Base-by-base conservation (phyloP, 495 filamentous ascomycete genomes). In the Aspergillus bridgeri region DNA sequence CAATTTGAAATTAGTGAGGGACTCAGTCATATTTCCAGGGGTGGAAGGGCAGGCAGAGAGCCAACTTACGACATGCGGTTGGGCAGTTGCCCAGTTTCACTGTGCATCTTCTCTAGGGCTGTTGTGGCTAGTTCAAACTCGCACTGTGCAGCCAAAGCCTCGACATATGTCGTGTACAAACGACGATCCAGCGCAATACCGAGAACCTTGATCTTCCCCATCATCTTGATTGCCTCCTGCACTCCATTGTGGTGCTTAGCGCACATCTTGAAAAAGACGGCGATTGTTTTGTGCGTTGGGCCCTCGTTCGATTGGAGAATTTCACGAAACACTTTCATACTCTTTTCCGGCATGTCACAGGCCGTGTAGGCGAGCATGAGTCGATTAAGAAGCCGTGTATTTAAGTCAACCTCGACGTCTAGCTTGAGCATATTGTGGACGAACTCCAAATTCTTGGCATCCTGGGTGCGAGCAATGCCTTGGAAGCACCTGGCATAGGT, bases 381-480 rank as follows among this genome's bases (percentile, higher is more conserved):
- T 0, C 86, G 81, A 62, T 96, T 96, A 51, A 85, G 78, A 1
- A 98, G 68, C 49, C 74, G 75, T 2, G 93, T 97, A 66, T 84
- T 86, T 17, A 87, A 77, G 56, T 94, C 86, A 38, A 98, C 78
- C 45, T 83, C 79, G 8, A 84, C 75, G 72, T 98, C 94, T 60
- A 98, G 84, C 71, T 96, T 96, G 48, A 96, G 78, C 83, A 95
- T 91, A 64, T 96, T 96, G 67, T 95, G 89, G 17, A 96, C 81
- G 42, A 86, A 80, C 55, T 85, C 79, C 29, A 96, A 72, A 42
- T 82, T 83, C 33, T 89, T 86, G 3, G 72, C 54, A 58, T 95
- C 87, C 0, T 75, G 81, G 7, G 77, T 77, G 23, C 78, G 73
- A 17, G 87, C 90, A 17, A 96, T 77, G 3, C 92, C 92, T 47